Percentiles rank a stretch among this genome's conserved stretches.
These are phyloP conservation scores for Pyrenochaeta sp. DNA, from an alignment of 2,329 filamentous ascomycete species.

Conservation along the genomic window DNA sequence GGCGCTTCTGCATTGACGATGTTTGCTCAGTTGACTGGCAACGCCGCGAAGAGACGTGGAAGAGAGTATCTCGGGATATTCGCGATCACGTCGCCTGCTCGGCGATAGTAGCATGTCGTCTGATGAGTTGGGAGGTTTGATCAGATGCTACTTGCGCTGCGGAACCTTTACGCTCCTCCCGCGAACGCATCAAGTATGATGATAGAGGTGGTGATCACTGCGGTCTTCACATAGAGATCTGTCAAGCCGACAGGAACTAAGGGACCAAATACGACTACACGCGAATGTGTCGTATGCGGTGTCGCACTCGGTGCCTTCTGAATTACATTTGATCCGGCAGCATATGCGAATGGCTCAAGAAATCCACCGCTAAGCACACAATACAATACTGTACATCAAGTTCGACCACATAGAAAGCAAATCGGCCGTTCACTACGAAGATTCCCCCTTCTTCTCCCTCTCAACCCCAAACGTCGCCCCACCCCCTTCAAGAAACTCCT, in stretches of 20 bases:
- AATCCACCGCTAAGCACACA: no score
- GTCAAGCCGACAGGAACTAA: neutral
- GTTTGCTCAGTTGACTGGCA: neutral
- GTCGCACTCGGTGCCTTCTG: neutral
- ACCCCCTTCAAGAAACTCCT: slow-evolving; percentile 57
- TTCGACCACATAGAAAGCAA: no score
- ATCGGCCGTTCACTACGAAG: neutral
- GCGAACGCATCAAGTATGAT: no score
- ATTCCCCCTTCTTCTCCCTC: slow-evolving; percentile 12
- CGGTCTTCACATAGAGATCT: no score
- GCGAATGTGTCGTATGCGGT: neutral
- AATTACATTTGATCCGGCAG: no score
- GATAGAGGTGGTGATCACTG: no score
- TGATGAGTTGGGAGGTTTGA: neutral
- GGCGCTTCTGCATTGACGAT: neutral
- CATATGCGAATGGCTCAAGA: no score
- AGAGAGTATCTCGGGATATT: neutral
- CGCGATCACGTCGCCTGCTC: neutral
- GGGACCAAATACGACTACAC: neutral
- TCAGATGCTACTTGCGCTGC: neutral
- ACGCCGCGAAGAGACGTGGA: neutral
- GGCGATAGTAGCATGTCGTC: no score
- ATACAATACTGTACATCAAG: no score
- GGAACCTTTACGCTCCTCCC: neutral
- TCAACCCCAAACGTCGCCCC: slow-evolving; percentile 53